Base-by-base conservation (phyloP, 1,139 yeast species). In the Lodderomyces margitis region DNA sequence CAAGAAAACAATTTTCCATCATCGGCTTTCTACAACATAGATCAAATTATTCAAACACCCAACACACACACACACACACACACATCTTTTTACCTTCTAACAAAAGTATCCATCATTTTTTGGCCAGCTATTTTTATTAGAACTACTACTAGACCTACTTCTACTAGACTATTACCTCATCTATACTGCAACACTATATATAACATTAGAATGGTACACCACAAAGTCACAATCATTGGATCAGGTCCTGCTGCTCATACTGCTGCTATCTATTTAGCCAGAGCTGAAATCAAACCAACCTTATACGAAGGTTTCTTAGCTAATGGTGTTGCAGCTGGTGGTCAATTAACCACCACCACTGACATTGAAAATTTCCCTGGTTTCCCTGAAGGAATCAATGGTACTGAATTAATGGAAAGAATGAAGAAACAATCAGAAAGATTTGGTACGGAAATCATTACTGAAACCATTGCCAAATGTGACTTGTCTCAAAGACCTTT, bases 231-330 rank as follows among this genome's bases (percentile, higher is more conserved):
- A 41, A 88, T 91, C 57, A 84, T 91, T 51, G 98, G 98, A 38
- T 91, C 98, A 40, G 98, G 98, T 55, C 98, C 98, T 42, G 98
- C 98, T 47, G 98, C 98, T 44, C 97, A 92, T 75, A 92, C 98
- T 37, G 98, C 98, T 40, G 98, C 98, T 54, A 87, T 92, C 65
- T 92, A 92, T 68, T 75, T 92, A 47, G 83, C 98, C 24, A 83
- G 98, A 67, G 98, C 98, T 31, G 98, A 92, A 73, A 81, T 89
- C 62, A 83, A 86, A 68, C 97, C 98, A 28, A 83, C 88, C 30
- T 66, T 92, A 55, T 92, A 87, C 68, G 98, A 92, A 70, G 98
- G 98, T 56, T 75, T 92, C 84, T 71, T 92, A 63, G 98, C 98
- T 50, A 92, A 92, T 65, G 98, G 98, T 51, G 80, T 91, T 54